Percentiles rank a stretch among this genome's conserved stretches.
These are phyloP conservation scores for Hanseniaspora opuntiae DNA, from an alignment of 805 yeast genomes.

Conservation along the genomic window DNA sequence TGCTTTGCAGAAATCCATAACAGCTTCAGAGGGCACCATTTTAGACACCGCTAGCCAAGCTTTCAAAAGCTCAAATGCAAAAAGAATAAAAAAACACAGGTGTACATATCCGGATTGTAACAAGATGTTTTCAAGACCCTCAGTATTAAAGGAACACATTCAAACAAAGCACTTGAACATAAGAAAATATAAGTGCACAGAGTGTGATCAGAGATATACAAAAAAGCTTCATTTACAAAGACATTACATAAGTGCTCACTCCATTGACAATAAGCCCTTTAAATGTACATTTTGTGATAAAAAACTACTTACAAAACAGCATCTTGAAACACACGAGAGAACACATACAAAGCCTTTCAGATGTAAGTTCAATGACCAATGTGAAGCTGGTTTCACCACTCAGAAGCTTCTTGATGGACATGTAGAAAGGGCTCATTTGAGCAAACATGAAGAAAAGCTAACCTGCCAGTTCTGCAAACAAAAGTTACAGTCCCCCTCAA, in stretches of 20 bases:
- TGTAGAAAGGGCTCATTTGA: conserved; percentile 59
- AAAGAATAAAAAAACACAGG: conserved; percentile 45
- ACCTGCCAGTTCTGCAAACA: conserved; percentile 53
- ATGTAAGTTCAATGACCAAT: conserved; percentile 40
- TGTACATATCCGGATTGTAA: conserved; percentile 58
- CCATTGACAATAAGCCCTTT: conserved; percentile 45
- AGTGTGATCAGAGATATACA: conserved; percentile 52
- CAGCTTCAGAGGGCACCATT: not conserved
- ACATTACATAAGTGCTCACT: conserved; percentile 53
- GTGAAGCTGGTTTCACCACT: conserved; percentile 43
- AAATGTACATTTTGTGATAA: conserved; percentile 65
- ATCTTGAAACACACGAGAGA: conserved; percentile 64
- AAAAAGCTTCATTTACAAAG: conserved; percentile 70
- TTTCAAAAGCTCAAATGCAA: conserved; percentile 20
- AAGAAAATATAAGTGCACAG: conserved; percentile 58
- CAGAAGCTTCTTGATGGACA: conserved; percentile 43
- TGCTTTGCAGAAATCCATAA: not conserved
- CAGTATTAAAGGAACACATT: conserved; percentile 68
- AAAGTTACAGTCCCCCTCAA: conserved; percentile 47
- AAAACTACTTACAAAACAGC: conserved; percentile 71
- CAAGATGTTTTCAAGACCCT: conserved; percentile 69
- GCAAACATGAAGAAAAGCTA: conserved; percentile 42
- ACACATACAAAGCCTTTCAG: conserved; percentile 59
- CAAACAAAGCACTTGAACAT: conserved; percentile 59
- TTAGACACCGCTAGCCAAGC: conserved; percentile 8